phyloP scores from a whole-genome alignment of 495 filamentous ascomycete genomes.

The Clavariopsis aquatica region DNA sequence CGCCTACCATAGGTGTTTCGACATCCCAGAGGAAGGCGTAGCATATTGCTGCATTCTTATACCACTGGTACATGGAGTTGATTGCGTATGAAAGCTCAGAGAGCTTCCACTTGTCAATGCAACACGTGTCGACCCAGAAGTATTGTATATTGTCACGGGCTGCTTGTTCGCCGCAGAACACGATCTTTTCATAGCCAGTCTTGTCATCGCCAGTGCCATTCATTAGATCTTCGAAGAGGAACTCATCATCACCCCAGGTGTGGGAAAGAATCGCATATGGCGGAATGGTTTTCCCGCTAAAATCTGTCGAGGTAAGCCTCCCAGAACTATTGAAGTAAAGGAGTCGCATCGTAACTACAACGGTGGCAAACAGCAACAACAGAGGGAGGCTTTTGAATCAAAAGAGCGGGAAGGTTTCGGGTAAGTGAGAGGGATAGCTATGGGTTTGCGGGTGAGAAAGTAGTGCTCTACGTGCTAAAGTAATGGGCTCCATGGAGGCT shows the following conservation, averaged over 20 bases:
- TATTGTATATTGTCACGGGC: not conserved
- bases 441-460: not conserved
- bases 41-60: slow-evolving; percentile 11
- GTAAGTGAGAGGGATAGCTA: not conserved
- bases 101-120: slow-evolving; percentile 5
- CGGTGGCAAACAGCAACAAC: not conserved
- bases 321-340: slow-evolving; percentile 4
- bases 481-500: not conserved
- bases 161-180: slow-evolving; percentile 3
- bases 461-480: not conserved
- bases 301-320: not conserved
- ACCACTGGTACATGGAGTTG: slow-evolving; percentile 5
- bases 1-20: not conserved
- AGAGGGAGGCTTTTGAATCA: no score
- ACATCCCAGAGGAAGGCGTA: slow-evolving; percentile 8
- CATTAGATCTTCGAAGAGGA: slow-evolving; percentile 4
- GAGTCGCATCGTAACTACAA: slow-evolving; percentile 1
- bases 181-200: slow-evolving; percentile 1
- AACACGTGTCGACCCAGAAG: slow-evolving; percentile 9
- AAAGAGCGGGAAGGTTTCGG: not conserved
- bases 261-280: slow-evolving; percentile 8
- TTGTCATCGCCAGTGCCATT: not conserved
- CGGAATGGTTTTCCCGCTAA: not conserved
- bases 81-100: slow-evolving; percentile 4
- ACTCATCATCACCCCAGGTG: not conserved